Evolutionary conservation across 2,329 filamentous ascomycete species (phyloP), one percentile per base, ranked within the genome.

Genomic region (Ophiostoma perfectum): DNA sequence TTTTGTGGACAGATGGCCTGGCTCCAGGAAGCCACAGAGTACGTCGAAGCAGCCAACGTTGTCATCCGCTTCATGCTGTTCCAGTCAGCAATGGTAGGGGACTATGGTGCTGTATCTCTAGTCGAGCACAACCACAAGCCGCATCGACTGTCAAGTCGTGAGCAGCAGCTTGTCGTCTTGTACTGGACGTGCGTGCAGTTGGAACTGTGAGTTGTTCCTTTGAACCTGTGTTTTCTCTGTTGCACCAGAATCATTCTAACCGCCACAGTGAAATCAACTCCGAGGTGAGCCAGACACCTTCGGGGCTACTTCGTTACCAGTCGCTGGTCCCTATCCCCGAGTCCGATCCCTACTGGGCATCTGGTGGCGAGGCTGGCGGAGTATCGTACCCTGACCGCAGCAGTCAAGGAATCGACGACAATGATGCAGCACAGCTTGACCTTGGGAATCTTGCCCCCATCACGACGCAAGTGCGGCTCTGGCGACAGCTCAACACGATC

Each of bases 101-200:
- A 42, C 41, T 42, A 42, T 18, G 60, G 18, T 9, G 64, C 44
- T 3, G 45, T 52, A 49, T 60, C 70, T 36, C 64, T 72, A 16
- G 42, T 70, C n/a, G 67, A 71, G 16, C 66, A 70, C 45, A 67
- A 39, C 4, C 52, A 58, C 8, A 38, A 65, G 5, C 68, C 66
- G 8, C 65, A 69, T 7, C 11, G 0, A 4, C 66, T 70, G 4
- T 49, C 66, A 1, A 65, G 64, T 2, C 67, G 69, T 5, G 71
- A 72, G 41, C 66, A 52, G 1, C 67, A 72, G 38, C 27, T 72
- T 12, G 66, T 69, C 4, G 14, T 67, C 6, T 66, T 72, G 3
- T 72, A 70, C 41, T 72, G 71, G 71, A 67, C 44, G 1, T 72
- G 70, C 44, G 70, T 71, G 3, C 67, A 70, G 38, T 42, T 72